A percentile compares a stretch with the other conserved stretches of the same genome.
Conservation (phyloP, 1,284 basidiomycete species). For the Fomitopsis palustris region DNA sequence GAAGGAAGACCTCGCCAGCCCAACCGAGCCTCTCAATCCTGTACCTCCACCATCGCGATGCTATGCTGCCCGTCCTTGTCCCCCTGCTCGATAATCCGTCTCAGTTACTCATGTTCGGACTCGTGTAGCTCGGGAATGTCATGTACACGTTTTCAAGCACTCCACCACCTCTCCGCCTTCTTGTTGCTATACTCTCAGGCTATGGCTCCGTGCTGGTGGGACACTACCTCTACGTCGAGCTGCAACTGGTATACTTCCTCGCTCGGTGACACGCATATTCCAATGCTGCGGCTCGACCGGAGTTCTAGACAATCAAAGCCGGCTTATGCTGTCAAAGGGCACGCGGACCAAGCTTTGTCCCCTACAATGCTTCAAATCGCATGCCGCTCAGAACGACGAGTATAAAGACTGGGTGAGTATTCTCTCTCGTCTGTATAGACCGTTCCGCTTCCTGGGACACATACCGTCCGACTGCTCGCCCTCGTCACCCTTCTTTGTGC, state of each 20-base stretch:
- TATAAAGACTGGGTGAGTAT: background rate
- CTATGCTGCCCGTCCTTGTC: too few species aligned
- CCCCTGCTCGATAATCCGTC: too few species aligned
- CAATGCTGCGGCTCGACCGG: background rate
- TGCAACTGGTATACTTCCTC: background rate
- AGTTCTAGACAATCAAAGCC: background rate
- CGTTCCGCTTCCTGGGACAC: too few species aligned
- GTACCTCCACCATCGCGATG: background rate
- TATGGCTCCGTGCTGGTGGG: background rate
- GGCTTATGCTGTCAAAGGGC: background rate
- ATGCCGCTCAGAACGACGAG: background rate
- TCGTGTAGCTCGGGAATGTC: too few species aligned
- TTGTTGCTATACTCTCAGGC: background rate
- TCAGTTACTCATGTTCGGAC: too few species aligned
- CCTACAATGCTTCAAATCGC: background rate
- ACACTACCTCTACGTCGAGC: background rate
- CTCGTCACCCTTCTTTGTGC: too few species aligned
- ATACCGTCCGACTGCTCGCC: too few species aligned
- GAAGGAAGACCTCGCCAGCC: background rate
- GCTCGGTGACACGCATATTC: background rate
- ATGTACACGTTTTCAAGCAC: background rate
- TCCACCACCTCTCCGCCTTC: too few species aligned
- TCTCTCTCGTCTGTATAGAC: too few species aligned
- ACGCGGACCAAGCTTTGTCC: background rate
- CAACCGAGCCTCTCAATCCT: background rate